Base-by-base conservation (phyloP, 2,329 filamentous ascomycete species). In the Teratosphaeria gauchensis region DNA sequence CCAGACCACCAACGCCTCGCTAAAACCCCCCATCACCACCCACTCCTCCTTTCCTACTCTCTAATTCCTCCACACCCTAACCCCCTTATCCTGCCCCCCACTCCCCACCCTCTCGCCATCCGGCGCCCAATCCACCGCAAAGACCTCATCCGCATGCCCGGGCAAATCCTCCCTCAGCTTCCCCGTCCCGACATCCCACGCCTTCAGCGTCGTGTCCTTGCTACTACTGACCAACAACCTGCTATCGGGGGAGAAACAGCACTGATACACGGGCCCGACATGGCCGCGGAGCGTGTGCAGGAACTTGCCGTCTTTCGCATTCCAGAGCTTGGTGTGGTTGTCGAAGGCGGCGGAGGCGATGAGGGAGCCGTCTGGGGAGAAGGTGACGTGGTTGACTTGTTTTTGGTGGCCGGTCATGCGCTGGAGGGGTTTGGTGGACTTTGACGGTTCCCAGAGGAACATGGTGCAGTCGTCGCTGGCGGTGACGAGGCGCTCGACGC, bases 381-480 rank as follows among this genome's bases (percentile, higher is more conserved):
- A 97, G 0, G 87, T 88, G 54, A 97, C 92, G 71, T 96, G 89
- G 73, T 97, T 96, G 65, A 97, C 92, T 70, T 92, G 89, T 76
- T 97, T 97, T 72, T 96, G 90, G 69, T 99, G 94, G 1, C 94
- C 94, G n/a, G 90, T 76, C 75, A 97, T 82, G 35, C 91, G 82
- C n/a, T 89, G 88, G 3, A 97, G 78, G 0, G 92, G 92, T 72
- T 97, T 96, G 7, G 80, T 89, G 3, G 87, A 86, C 51, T 79
- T 80, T 9, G 85, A 80, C 0, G 92, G 92, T 61, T 95, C 89
- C 92, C 92, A 99, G 7, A 99, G 81, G 71, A 91, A 96, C 82
- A 99, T 92, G 5, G 92, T 96, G 73, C 92, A 95, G 73, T 99
- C 94, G 70, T 97, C 94, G 64, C 88, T 92, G 2, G 92, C 94